A percentile compares a stretch with the other conserved stretches of the same genome.
These are phyloP conservation scores for Candida nitratophila DNA, from an alignment of 805 yeast genomes.

Conservation along the genomic window DNA sequence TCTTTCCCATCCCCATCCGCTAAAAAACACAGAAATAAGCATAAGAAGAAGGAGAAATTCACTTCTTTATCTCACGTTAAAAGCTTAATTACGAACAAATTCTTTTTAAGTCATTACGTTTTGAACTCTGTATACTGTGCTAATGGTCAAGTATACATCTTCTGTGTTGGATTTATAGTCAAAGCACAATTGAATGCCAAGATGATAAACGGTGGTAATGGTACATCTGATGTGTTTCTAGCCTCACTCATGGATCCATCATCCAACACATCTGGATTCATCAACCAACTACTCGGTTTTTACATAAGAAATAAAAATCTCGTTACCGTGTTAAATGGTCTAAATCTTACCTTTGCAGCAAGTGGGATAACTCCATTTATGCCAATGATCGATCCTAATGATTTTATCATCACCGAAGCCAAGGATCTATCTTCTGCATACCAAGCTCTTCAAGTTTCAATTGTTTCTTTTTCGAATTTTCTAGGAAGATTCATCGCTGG, in stretches of 20 bases:
- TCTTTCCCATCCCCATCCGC: background rate
- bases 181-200: constrained; percentile 31
- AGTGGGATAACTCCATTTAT: background rate
- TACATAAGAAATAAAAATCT: constrained; percentile 11
- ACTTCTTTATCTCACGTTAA: constrained; percentile 17
- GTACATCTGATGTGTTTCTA: background rate
- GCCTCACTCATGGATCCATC: background rate
- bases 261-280: background rate
- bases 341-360: background rate
- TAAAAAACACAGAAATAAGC: constrained; percentile 4
- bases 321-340: background rate
- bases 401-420: constrained; percentile 3
- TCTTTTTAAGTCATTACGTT: constrained; percentile 45
- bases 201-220: background rate
- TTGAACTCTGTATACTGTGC: constrained; percentile 55
- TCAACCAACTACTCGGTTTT: background rate
- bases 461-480: constrained; percentile 59
- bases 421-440: constrained; percentile 35
- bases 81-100: constrained; percentile 20
- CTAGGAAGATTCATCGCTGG: constrained; percentile 62
- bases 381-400: constrained; percentile 5
- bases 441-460: constrained; percentile 68
- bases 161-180: constrained; percentile 68
- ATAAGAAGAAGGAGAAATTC: constrained; percentile 5
- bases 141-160: constrained; percentile 66